Evolutionary conservation across 768 basidiomycete species (phyloP), one percentile per base, ranked within the genome.

Genomic region (Chalciporus piperatus): DNA sequence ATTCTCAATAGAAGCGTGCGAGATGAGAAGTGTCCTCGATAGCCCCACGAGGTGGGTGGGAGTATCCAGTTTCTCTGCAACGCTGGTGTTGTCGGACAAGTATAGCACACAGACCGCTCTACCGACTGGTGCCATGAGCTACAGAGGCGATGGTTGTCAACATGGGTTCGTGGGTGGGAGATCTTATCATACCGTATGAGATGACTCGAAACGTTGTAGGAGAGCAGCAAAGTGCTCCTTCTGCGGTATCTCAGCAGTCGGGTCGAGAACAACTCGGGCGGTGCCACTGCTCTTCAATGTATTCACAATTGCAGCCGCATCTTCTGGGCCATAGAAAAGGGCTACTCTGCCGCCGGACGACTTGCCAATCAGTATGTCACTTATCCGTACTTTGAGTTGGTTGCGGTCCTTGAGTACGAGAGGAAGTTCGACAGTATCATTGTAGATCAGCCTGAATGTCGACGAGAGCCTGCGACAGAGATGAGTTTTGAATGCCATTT

Each of bases 121-220:
- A 8, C 79, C 80, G 20, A 74, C 74, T 56, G 80, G 74, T 7
- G 77, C 74, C 27, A 86, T 71, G 61, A 85, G 86, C 86, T 88
- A 13, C 13, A 10, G 2, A 54, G 8, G 45, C 22, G 28, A 44
- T 12, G 14, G n/a, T 23, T 54, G 7, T 47, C 25, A 51, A 48
- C 40, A 45, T 14, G 6, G 4, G 38, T 48, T 6, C 46, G 41
- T 51, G 27, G 38, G 16, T 13, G 1, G 14, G 41, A 53, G 16
- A 12, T 19, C 23, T 16, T 14, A 0, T 61, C 78, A 45, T 60
- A 87, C 86, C 63, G 85, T 67, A 45, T 81, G 79, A 12, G 79
- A 80, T 7, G 70, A 62, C 52, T 74, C 62, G 38, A 89, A 72
- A 14, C 81, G 76, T n/a, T 68, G 61, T 11, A 67, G 56, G 64